phyloP scores from a whole-genome alignment of 805 yeast genomes.

The Brettanomyces anomalus region DNA sequence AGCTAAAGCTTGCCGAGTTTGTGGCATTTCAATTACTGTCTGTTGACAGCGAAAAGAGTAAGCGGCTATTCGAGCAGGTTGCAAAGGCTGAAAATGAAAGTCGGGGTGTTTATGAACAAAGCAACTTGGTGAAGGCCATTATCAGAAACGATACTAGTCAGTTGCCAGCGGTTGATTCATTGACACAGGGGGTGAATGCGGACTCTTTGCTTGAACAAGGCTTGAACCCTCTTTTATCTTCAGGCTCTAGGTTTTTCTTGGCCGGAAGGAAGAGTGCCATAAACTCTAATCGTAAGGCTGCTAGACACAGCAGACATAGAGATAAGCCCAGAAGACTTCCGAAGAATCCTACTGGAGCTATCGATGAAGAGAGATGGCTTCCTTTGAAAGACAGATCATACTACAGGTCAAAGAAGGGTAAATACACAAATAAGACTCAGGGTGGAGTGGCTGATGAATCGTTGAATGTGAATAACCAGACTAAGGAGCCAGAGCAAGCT shows the following conservation, averaged over 20 bases:
- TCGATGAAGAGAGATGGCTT: slow-evolving; percentile 83
- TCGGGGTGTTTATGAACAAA: slow-evolving; percentile 10
- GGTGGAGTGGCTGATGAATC: slow-evolving; percentile 46
- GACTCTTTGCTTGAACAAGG: slow-evolving; percentile 23
- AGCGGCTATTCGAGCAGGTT: slow-evolving; percentile 20
- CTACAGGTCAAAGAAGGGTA: slow-evolving; percentile 71
- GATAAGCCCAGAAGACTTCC: slow-evolving; percentile 21
- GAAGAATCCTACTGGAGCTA: slow-evolving; percentile 17
- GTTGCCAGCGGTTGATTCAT: slow-evolving; percentile 16
- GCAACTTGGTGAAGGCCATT: slow-evolving; percentile 9
- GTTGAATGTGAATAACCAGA: slow-evolving; percentile 13
- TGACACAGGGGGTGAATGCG: slow-evolving; percentile 24
- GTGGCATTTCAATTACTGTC: slow-evolving; percentile 30
- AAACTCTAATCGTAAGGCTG: slow-evolving; percentile 6
- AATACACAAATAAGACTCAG: slow-evolving; percentile 43
- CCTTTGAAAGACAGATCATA: slow-evolving; percentile 79
- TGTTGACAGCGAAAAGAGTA: slow-evolving; percentile 24
- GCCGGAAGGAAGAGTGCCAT: slow-evolving; percentile 7
- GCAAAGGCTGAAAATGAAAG: slow-evolving; percentile 9
- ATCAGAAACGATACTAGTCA: slow-evolving; percentile 4
- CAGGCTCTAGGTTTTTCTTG: not conserved
- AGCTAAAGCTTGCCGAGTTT: slow-evolving; percentile 22
- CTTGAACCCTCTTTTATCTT: slow-evolving; percentile 15
- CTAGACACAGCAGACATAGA: slow-evolving; percentile 12
- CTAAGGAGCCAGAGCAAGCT: slow-evolving; percentile 6